Conservation (phyloP, 2,329 filamentous ascomycete genomes). For the Alternaria solani region DNA sequence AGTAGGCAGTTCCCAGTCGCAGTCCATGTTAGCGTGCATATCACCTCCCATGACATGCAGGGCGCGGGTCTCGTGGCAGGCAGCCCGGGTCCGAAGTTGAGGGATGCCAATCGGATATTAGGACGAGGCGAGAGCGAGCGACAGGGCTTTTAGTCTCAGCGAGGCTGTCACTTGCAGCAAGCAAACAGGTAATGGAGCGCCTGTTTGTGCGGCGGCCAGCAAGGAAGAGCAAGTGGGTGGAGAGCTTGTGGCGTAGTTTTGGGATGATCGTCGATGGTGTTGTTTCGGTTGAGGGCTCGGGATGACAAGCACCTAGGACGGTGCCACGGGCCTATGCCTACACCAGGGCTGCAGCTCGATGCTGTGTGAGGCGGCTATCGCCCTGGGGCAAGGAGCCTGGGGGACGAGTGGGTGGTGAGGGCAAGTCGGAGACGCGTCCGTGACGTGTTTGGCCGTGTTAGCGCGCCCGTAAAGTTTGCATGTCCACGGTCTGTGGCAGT, state of each 20-base stretch:
- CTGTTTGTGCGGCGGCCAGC: conserved; percentile 18
- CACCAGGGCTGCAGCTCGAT: conserved; percentile 1
- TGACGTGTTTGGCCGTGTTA: background rate
- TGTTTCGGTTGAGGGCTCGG: conserved; percentile 3
- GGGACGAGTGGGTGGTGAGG: background rate
- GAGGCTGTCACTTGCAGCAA: conserved; percentile 3
- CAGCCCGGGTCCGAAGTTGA: conserved; percentile 1
- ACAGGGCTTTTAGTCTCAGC: conserved; percentile 3
- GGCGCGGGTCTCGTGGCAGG: conserved; percentile 14
- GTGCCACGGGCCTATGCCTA: background rate
- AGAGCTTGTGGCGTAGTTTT: conserved; percentile 10
- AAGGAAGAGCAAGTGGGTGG: background rate
- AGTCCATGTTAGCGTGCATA: conserved; percentile 26
- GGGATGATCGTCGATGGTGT: conserved; percentile 11
- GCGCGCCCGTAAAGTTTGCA: background rate
- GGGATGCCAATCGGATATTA: conserved; percentile 9
- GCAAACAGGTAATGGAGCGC: conserved; percentile 2
- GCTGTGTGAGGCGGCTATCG: conserved; percentile 11
- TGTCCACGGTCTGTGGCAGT: background rate
- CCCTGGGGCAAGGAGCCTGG: background rate
- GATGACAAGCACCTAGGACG: background rate
- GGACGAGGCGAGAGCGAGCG: conserved; percentile 4
- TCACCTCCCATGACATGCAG: conserved; percentile 5
- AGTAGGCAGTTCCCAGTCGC: conserved; percentile 32
- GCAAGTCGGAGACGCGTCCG: background rate